Base-by-base conservation (phyloP, 257 asterid species). In the Salvia hispanica region DNA sequence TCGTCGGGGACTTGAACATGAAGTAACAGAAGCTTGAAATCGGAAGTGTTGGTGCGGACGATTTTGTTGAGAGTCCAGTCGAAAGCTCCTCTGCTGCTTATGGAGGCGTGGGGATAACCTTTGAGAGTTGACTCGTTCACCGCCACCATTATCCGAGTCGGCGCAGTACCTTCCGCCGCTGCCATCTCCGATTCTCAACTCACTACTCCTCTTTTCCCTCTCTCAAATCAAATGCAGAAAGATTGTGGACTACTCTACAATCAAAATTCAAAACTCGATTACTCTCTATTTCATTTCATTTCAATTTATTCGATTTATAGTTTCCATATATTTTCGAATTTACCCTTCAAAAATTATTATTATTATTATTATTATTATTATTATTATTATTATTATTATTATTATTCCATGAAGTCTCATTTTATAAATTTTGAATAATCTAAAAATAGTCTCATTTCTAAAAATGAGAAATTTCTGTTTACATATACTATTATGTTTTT, bases 1-100 rank as follows among this genome's bases (percentile, higher is more conserved):
- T 88, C 95, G 62, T 86, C 97, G 6, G 95, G 93, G 31, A 86
- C 86, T 82, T 86, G 95, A 55, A 86, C 96, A 67, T 91, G 97
- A 66, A 88, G 79, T 54, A 91, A 74, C 18, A 86, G 82, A 45
- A 91, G 79, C 54, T 84, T 86, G 83, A 88, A 91, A 42, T 47
- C 93, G 75, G 82, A 63, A 50, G 88, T 80, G 70, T 91, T 88
- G 60, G 84, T 62, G 64, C 96, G 94, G 58, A 88, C 65, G 71
- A 91, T 79, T 76, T 91, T 91, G 59, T 77, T 81, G 73, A 91
- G 61, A 72, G 91, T 82, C 97, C 97, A 91, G 1, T 88, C 91
- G 71, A 91, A 91, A 10, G 97, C 97, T 51, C 91, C 91, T 71
- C 70, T 82, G 56, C 96, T 80, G 80, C 97, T 91, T 44, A 91